Conservation (phyloP, 2,329 filamentous ascomycete species). For the Bipolaris zeicola region DNA sequence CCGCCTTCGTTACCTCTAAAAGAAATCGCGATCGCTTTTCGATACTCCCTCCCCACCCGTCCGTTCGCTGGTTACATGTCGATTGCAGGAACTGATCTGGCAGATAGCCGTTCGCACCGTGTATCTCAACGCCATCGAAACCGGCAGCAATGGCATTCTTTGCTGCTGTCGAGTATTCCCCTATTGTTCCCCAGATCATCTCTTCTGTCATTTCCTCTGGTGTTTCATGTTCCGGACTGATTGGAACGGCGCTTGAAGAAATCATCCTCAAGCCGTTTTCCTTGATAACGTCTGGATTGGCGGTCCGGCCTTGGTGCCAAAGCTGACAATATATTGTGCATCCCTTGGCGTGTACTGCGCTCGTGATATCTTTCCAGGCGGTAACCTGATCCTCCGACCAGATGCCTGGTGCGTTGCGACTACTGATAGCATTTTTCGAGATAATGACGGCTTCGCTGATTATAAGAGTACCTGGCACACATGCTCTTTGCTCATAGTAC, state of each 20-base stretch:
- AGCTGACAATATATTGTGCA: slow-evolving; percentile 65
- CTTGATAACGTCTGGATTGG: slow-evolving; percentile 42
- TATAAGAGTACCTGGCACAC: slow-evolving; percentile 59
- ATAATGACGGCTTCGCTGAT: slow-evolving; percentile 63
- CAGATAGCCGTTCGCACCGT: slow-evolving; percentile 69
- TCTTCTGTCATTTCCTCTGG: slow-evolving; percentile 44
- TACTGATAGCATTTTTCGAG: slow-evolving; percentile 52
- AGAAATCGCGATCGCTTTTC: slow-evolving; percentile 59
- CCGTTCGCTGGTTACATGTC: slow-evolving; percentile 58
- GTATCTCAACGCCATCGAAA: slow-evolving; percentile 65
- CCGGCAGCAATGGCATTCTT: slow-evolving; percentile 56
- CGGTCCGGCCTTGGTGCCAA: slow-evolving; percentile 63
- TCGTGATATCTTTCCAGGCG: slow-evolving; percentile 63
- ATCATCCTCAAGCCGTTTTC: slow-evolving; percentile 34
- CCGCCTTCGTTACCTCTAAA: slow-evolving; percentile 59
- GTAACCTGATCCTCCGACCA: slow-evolving; percentile 52
- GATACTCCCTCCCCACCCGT: slow-evolving; percentile 55
- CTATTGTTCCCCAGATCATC: slow-evolving; percentile 42
- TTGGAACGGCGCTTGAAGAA: slow-evolving; percentile 42
- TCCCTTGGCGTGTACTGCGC: slow-evolving; percentile 64
- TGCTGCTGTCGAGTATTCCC: slow-evolving; percentile 49
- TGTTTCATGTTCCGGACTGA: slow-evolving; percentile 25
- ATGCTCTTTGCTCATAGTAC: slow-evolving; percentile 60
- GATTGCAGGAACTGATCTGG: slow-evolving; percentile 69
- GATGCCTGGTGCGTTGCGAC: slow-evolving; percentile 61